phyloP scores from a whole-genome alignment of 2,329 filamentous ascomycete genomes.

The Thelonectria olida region DNA sequence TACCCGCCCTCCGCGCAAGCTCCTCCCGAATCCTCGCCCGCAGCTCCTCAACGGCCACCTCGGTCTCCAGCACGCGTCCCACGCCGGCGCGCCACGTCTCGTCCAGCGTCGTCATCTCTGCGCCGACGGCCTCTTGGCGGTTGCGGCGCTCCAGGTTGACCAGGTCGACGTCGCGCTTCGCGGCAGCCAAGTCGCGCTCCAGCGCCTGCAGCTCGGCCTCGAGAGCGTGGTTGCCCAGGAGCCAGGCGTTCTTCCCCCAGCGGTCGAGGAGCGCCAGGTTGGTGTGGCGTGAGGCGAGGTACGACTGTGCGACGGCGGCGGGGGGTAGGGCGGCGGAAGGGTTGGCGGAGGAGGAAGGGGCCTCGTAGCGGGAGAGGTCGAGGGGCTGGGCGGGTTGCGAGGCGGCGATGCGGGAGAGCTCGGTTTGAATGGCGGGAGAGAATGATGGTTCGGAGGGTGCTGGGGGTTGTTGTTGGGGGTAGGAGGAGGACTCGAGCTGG shows the following conservation, averaged over 20 bases:
- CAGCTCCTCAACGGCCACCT: constrained; percentile 82
- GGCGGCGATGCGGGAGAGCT: constrained; percentile 72
- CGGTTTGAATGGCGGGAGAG: constrained; percentile 71
- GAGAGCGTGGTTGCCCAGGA: constrained; percentile 82
- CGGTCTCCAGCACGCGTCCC: constrained; percentile 83
- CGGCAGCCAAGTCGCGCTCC: constrained; percentile 77
- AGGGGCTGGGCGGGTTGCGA: constrained; percentile 57
- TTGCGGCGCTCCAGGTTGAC: constrained; percentile 76
- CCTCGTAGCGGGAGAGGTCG: constrained; percentile 85
- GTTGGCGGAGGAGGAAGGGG: constrained; percentile 48
- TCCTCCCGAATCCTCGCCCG: constrained; percentile 72
- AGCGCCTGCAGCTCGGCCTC: constrained; percentile 73
- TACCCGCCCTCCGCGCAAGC: constrained; percentile 52
- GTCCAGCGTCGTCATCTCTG: constrained; percentile 78
- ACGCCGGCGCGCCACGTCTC: constrained; percentile 83
- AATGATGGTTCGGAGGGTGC: constrained; percentile 63
- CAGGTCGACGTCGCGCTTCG: constrained; percentile 75
- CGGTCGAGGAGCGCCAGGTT: constrained; percentile 79
- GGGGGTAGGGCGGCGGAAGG: constrained; percentile 72
- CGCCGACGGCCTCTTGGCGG: constrained; percentile 75
- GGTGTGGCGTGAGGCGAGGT: constrained; percentile 59
- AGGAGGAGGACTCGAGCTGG: constrained; percentile 65
- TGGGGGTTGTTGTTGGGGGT: constrained; percentile 61
- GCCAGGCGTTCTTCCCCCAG: constrained; percentile 90
- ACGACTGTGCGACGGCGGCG: constrained; percentile 60